Conservation (phyloP, 495 filamentous ascomycete genomes). For the Penicillium salamii region DNA sequence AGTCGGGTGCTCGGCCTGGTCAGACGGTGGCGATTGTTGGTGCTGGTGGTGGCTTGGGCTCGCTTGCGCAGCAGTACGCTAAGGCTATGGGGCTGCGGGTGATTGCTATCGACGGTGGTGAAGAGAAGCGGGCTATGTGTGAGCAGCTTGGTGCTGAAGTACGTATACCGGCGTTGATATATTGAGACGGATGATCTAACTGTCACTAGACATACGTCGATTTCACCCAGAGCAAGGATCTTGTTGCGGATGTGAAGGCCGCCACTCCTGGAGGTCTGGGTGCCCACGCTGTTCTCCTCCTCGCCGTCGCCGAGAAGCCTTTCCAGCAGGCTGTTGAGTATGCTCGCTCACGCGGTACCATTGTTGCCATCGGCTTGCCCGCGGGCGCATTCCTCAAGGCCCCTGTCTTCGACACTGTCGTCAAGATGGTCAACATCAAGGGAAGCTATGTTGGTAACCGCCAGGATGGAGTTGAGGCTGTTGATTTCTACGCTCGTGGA, state of each 20-base stretch:
- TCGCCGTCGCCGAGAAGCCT: conserved; percentile 83
- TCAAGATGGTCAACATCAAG: conserved; percentile 88
- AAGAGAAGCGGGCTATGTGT: conserved; percentile 72
- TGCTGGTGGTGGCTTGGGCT: conserved; percentile 86
- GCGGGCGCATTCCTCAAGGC: conserved; percentile 74
- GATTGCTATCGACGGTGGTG: conserved; percentile 76
- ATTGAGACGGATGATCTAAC: too few species aligned
- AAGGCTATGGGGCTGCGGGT: conserved; percentile 81
- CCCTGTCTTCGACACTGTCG: conserved; percentile 81
- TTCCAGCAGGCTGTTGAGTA: conserved; percentile 93
- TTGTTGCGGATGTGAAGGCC: conserved; percentile 79
- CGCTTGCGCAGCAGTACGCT: conserved; percentile 79
- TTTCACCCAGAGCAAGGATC: conserved; percentile 66
- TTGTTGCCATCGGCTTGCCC: conserved; percentile 85
- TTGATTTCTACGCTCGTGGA: conserved; percentile 83
- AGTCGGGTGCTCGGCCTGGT: conserved; percentile 70
- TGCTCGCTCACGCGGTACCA: conserved; percentile 71
- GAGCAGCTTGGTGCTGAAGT: conserved; percentile 59
- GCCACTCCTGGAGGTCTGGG: conserved; percentile 75
- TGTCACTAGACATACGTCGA: conserved; percentile 61
- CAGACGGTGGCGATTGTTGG: conserved; percentile 85
- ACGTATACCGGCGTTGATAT: too few species aligned
- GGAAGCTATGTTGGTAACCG: conserved; percentile 91
- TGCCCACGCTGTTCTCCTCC: conserved; percentile 81
- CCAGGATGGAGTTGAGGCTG: conserved; percentile 76